Evolutionary conservation across 225 moss, liverwort and hornwort species (phyloP).

Genomic region (Anthoceros angustus): DNA sequence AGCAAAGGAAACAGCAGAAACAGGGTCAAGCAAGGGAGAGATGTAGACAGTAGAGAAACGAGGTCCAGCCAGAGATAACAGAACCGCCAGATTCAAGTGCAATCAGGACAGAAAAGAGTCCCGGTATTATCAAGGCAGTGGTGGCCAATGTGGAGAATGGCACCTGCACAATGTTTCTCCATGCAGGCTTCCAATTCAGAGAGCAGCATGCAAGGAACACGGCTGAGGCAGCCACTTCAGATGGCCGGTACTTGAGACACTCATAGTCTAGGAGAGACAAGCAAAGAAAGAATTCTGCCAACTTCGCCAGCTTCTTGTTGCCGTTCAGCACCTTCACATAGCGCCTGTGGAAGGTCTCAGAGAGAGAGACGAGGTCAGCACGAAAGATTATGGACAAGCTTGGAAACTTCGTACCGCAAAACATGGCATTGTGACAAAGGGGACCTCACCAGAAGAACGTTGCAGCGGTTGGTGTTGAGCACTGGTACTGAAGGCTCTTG

Average conservation of each 20-base stretch:
- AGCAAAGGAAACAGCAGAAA: too few relatives aligned
- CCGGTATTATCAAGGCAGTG: background rate
- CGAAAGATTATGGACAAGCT: too few relatives aligned
- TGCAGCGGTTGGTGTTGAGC: background rate
- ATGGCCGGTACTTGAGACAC: slow-evolving; percentile 2
- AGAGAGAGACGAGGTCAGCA: too few relatives aligned
- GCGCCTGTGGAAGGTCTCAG: background rate
- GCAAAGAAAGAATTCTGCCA: background rate
- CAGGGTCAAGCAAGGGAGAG: too few relatives aligned
- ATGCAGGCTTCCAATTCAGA: slow-evolving; percentile 4
- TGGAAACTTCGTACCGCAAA: too few relatives aligned
- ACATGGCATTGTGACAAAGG: too few relatives aligned
- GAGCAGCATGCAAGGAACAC: background rate
- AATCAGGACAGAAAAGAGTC: background rate
- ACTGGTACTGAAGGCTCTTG: background rate
- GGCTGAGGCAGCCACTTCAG: slow-evolving; percentile 1
- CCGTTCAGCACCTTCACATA: background rate
- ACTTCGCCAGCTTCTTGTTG: slow-evolving; percentile 3
- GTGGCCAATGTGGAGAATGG: background rate
- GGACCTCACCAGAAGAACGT: background rate
- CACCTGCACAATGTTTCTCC: slow-evolving; percentile 3
- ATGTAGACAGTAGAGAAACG: background rate
- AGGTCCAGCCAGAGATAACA: background rate
- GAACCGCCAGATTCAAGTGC: background rate
- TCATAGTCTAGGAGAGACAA: slow-evolving; percentile 5